Conservation (phyloP, 2,329 filamentous ascomycete species). For the Aspergillus sp. region DNA sequence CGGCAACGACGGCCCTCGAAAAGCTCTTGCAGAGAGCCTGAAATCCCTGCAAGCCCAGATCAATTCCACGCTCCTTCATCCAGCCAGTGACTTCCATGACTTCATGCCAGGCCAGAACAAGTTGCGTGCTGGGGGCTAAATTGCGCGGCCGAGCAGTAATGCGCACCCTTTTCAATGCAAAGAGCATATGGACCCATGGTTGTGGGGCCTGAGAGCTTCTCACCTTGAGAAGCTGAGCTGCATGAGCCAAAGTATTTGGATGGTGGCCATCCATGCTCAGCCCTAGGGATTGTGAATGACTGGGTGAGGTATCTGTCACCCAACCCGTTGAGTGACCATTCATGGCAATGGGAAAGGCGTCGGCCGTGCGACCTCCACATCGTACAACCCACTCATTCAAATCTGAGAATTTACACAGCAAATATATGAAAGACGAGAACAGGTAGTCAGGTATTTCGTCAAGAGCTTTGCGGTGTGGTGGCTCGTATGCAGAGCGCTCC, state of each 20-base stretch:
- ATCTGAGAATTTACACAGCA: conserved; percentile 36
- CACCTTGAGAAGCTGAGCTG: conserved; percentile 32
- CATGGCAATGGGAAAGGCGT: conserved; percentile 30
- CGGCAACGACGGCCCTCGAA: conserved; percentile 32
- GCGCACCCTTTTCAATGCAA: conserved; percentile 25
- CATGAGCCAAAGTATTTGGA: conserved; percentile 33
- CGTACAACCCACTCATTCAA: conserved; percentile 10
- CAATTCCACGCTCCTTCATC: conserved; percentile 33
- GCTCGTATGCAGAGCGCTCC: conserved; percentile 12
- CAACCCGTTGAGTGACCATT: conserved; percentile 4
- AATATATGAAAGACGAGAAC: conserved; percentile 45
- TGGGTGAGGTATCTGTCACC: conserved; percentile 18
- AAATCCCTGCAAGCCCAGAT: conserved; percentile 32
- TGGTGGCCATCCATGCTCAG: conserved; percentile 11
- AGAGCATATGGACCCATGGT: conserved; percentile 38
- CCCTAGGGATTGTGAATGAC: conserved; percentile 13
- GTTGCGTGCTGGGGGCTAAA: conserved; percentile 24
- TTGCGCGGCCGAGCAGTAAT: conserved; percentile 16
- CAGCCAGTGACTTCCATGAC: conserved; percentile 28
- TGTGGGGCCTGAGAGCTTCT: conserved; percentile 28
- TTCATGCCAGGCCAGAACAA: conserved; percentile 39
- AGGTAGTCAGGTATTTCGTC: conserved; percentile 32
- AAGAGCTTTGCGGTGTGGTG: conserved; percentile 19
- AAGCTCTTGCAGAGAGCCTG: conserved; percentile 35
- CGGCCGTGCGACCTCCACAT: conserved; percentile 15